A percentile compares a stretch with the other conserved stretches of the same genome.
These are phyloP conservation scores for Aspergillus aculeatus DNA, from an alignment of 2,329 filamentous ascomycete genomes.

Conservation along the genomic window DNA sequence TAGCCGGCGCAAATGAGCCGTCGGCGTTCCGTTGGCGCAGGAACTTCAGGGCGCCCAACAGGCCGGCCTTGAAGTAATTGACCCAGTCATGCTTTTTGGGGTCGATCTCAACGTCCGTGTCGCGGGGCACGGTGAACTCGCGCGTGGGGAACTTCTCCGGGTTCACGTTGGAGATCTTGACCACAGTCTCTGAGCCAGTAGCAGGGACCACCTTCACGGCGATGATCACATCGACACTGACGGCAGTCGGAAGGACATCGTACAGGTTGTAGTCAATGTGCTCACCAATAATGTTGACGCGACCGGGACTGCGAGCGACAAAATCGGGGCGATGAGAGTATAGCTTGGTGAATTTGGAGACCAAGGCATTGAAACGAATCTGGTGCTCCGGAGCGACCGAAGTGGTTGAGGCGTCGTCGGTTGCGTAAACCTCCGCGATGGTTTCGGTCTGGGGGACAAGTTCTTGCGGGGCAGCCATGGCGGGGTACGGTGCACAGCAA, in stretches of 20 bases:
- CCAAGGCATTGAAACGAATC: slow-evolving; percentile 71
- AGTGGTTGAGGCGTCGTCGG: slow-evolving; percentile 71
- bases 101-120: slow-evolving; percentile 73
- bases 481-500: slow-evolving; percentile 20
- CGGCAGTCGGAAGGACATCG: slow-evolving; percentile 91
- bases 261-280: slow-evolving; percentile 99
- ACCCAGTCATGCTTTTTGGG: slow-evolving; percentile 86
- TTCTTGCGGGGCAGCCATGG: slow-evolving; percentile 43
- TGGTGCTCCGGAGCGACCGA: slow-evolving; percentile 67
- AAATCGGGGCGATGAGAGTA: slow-evolving; percentile 75
- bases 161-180: slow-evolving; percentile 79
- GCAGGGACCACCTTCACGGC: slow-evolving; percentile 62
- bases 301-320: slow-evolving; percentile 83
- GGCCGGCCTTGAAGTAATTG: slow-evolving; percentile 95
- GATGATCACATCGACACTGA: slow-evolving; percentile 85
- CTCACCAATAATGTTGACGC: slow-evolving; percentile 98
- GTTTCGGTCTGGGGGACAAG: slow-evolving; percentile 72
- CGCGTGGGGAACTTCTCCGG: slow-evolving; percentile 70
- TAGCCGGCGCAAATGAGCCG: slow-evolving; percentile 63
- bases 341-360: slow-evolving; percentile 66
- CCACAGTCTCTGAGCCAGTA: slow-evolving; percentile 53
- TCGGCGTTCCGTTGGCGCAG: slow-evolving; percentile 66
- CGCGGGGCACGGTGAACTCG: slow-evolving; percentile 68
- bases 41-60: slow-evolving; percentile 76
- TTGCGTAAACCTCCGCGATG: slow-evolving; percentile 79